A percentile compares a stretch with the other conserved stretches of the same genome.
Evolutionary conservation across 441 rosid genomes (phyloP).

Genomic region (Viola pubescens): DNA sequence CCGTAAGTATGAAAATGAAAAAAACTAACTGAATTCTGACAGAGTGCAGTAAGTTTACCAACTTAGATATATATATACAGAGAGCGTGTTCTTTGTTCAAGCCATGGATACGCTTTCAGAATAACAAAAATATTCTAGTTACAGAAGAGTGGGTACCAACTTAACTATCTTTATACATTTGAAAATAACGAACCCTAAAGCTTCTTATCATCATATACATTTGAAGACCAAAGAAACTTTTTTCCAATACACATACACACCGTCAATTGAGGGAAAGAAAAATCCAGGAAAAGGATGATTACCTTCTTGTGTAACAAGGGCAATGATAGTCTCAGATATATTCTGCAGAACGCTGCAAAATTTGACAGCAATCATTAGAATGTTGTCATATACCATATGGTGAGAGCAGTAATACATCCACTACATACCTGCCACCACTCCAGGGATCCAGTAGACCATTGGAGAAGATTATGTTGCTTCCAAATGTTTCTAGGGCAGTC

Average conservation of each 20-base stretch:
- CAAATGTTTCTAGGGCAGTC: slow-evolving; percentile 51
- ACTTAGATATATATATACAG: no score
- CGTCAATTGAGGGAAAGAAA: background rate
- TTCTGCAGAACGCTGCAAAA: slow-evolving; percentile 65
- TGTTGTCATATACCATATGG: slow-evolving; percentile 1
- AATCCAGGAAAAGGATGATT: slow-evolving; percentile 9
- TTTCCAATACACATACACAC: background rate
- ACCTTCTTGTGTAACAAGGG: slow-evolving; percentile 84
- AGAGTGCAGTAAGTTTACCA: no score
- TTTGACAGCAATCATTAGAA: slow-evolving; percentile 17
- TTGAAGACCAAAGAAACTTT: background rate
- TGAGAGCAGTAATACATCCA: slow-evolving; percentile 8
- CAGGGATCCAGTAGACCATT: slow-evolving; percentile 88
- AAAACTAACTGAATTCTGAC: no score
- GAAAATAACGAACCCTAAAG: background rate
- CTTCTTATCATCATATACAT: background rate
- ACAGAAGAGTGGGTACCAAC: background rate
- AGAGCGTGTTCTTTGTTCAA: no score
- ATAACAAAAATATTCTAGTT: no score
- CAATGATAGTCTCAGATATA: slow-evolving; percentile 59
- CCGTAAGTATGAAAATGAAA: no score
- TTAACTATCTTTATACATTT: background rate
- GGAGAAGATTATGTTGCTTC: slow-evolving; percentile 87
- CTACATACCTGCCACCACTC: slow-evolving; percentile 74
- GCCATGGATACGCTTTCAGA: no score